These are phyloP conservation scores for Carallia pectinifolia DNA, from an alignment of 345 rosid species.

Conservation along the genomic window DNA sequence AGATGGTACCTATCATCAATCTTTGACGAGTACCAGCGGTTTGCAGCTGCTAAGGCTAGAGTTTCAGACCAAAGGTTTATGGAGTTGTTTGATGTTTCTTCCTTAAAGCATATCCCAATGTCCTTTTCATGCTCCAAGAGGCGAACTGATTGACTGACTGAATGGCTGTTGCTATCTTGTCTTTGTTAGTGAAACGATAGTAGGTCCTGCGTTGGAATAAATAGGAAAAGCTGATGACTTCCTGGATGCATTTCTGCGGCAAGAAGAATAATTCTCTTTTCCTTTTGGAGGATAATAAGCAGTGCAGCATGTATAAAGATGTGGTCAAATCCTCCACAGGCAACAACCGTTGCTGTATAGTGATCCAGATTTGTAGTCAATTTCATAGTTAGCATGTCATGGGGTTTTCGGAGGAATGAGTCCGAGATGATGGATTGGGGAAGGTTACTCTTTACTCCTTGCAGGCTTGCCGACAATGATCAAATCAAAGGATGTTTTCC, in stretches of 20 bases:
- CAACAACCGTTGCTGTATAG: slow-evolving; percentile 1
- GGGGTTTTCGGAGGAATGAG: not conserved
- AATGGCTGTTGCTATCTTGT: slow-evolving; percentile 18
- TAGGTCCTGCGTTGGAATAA: slow-evolving; percentile 32
- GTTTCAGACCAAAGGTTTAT: slow-evolving; percentile 85
- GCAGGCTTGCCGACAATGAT: not conserved
- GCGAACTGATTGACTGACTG: slow-evolving; percentile 31
- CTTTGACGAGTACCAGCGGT: slow-evolving; percentile 80
- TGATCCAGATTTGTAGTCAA: slow-evolving; percentile 2
- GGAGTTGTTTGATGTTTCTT: slow-evolving; percentile 76
- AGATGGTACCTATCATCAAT: slow-evolving; percentile 83
- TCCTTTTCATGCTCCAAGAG: slow-evolving; percentile 67
- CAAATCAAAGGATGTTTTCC: too few species aligned
- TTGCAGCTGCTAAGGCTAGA: slow-evolving; percentile 93
- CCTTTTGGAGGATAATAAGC: slow-evolving; percentile 15
- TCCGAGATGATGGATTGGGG: not conserved
- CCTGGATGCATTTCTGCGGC: slow-evolving; percentile 29
- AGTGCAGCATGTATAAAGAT: not conserved
- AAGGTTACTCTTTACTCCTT: not conserved
- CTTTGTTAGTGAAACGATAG: slow-evolving; percentile 24
- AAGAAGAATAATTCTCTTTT: slow-evolving; percentile 26
- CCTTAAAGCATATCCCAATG: slow-evolving; percentile 62
- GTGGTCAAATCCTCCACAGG: slow-evolving; percentile 1
- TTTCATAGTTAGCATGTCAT: not conserved
- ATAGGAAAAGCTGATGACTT: slow-evolving; percentile 44